phyloP scores from a whole-genome alignment of 1,139 yeast genomes.

The Suhomyces bokatorum region DNA sequence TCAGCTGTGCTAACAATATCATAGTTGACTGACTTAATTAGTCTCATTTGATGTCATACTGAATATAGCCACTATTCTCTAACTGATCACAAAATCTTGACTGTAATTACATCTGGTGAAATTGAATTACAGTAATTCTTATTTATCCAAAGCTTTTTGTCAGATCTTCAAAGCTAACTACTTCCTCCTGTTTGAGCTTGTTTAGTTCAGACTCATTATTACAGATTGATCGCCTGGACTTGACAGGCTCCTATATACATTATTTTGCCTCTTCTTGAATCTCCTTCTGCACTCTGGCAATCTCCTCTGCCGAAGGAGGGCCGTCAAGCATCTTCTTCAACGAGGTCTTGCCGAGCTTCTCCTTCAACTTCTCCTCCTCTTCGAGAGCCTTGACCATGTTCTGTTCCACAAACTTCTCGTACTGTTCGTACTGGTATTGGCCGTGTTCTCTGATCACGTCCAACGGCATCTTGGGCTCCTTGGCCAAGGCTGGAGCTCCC shows the following conservation, averaged over 20 bases:
- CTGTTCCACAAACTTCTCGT: conserved; percentile 80
- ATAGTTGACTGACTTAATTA: no score
- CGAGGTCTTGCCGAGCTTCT: conserved; percentile 77
- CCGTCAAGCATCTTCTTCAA: conserved; percentile 85
- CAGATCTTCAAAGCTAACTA: no score
- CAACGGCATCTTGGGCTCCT: conserved; percentile 81
- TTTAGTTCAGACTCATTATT: no score
- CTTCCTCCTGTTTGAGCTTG: no score
- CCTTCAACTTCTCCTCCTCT: conserved; percentile 77
- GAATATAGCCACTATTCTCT: no score
- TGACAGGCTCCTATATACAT: conserved; percentile 6
- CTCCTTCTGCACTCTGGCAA: conserved; percentile 65
- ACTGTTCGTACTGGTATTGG: conserved; percentile 81
- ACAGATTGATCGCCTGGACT: background rate
- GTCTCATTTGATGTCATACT: no score
- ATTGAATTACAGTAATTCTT: no score
- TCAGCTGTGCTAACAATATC: no score
- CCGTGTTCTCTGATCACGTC: conserved; percentile 92
- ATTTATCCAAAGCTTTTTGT: no score
- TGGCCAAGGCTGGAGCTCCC: conserved; percentile 56
- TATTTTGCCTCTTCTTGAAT: conserved; percentile 9
- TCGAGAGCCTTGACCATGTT: conserved; percentile 85
- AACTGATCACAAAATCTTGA: no score
- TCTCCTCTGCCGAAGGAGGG: conserved; percentile 81
- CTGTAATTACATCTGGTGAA: no score